Percentiles rank a stretch among this genome's conserved stretches.
These are phyloP conservation scores for Iodosphaeria phyllophila DNA, from an alignment of 2,329 filamentous ascomycete species.

Conservation along the genomic window DNA sequence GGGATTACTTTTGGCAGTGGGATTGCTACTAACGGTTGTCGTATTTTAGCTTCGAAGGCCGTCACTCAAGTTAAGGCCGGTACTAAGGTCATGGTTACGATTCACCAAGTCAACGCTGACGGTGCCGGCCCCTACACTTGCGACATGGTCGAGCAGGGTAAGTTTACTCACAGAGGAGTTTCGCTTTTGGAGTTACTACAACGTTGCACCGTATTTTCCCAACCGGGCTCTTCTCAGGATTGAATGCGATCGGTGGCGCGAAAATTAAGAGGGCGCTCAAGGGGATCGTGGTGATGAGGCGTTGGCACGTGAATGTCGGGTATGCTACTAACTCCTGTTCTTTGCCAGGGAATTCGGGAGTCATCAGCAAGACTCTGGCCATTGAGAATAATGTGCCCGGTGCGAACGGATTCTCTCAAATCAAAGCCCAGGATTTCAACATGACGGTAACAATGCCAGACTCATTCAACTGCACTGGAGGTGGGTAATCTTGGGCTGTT, in stretches of 20 bases:
- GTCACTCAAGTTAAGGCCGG: slow-evolving; percentile 32
- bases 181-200: slow-evolving; percentile 16
- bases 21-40: too few species aligned
- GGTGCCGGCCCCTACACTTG: slow-evolving; percentile 35
- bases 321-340: too few species aligned
- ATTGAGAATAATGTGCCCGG: slow-evolving; percentile 42
- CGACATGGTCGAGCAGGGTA: slow-evolving; percentile 29
- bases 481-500: too few species aligned
- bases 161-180: too few species aligned
- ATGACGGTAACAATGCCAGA: slow-evolving; percentile 34
- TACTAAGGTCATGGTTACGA: slow-evolving; percentile 22
- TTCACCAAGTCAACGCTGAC: slow-evolving; percentile 35
- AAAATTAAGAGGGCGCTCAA: too few species aligned
- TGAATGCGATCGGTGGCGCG: too few species aligned
- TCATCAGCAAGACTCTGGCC: slow-evolving; percentile 25
- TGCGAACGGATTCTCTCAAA: slow-evolving; percentile 35
- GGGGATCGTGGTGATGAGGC: too few species aligned
- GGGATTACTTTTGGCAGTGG: too few species aligned
- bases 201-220: too few species aligned
- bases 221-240: too few species aligned
- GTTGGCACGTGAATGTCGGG: too few species aligned
- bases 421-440: slow-evolving; percentile 34
- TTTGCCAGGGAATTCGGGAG: slow-evolving; percentile 20
- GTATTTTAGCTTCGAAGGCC: slow-evolving; percentile 16
- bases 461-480: slow-evolving; percentile 28